Evolutionary conservation across 2,329 filamentous ascomycete species (phyloP), one percentile per base, ranked within the genome.

Genomic region (Aspergillus sojae): DNA sequence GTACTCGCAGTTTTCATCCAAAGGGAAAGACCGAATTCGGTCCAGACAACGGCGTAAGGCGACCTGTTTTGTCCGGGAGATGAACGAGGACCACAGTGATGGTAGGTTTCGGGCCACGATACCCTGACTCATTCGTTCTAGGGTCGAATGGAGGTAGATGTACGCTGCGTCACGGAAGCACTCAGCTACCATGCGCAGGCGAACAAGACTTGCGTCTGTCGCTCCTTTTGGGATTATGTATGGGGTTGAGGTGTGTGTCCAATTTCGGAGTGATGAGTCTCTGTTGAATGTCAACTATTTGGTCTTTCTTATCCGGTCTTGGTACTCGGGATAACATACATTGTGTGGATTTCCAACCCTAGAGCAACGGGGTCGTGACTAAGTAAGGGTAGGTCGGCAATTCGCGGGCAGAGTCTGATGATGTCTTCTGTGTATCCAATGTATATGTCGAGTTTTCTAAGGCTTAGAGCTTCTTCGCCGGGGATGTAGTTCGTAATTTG

Each of bases 121-220:
- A 57, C 52, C 54, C 59, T 67, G 57, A 21, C 36, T 64, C 62
- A 77, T 74, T 36, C 66, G 66, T 36, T 76, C 71, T 11, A 78
- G 66, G n/a, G 68, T 74, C 2, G 77, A 78, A 61, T 78, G 74
- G 11, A 78, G 69, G 34, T 77, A 77, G 56, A 77, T 69, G 52
- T 76, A 78, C 30, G 72, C 72, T 21, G 75, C 76, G 21, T 78
- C 74, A 62, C 75, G 76, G 63, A 76, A 78, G 65, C 74, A 77
- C 61, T 78, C 72, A 11, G 76, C 77, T 28, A 78, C 75, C 43
- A 78, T 69, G 58, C 70, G 72, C 16, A 78, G 72, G 11, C 77
- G 76, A 43, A 46, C 60, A 12, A 78, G 65, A 14, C 69, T 70
- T 21, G 64, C 67, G 39, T 65, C 54, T 14, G 72, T 73, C 21